These are phyloP conservation scores for Plectosphaerella cucumerina DNA, from an alignment of 2,329 filamentous ascomycete species.

Conservation along the genomic window DNA sequence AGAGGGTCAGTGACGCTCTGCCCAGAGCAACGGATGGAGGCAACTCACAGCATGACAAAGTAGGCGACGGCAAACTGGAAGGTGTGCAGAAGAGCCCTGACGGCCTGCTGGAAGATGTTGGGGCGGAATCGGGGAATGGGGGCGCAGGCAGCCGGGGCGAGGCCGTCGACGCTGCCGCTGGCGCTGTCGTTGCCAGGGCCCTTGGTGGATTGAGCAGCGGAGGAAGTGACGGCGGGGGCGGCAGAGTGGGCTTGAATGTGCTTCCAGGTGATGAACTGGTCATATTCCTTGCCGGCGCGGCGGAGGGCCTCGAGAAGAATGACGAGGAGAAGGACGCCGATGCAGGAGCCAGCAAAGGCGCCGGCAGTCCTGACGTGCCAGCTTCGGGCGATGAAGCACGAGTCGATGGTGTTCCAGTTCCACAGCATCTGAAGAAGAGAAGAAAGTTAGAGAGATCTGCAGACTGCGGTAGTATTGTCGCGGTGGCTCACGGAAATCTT, in stretches of 20 bases:
- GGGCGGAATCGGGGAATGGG: conserved; percentile 44
- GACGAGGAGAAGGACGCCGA: conserved; percentile 72
- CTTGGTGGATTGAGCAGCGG: conserved; percentile 2
- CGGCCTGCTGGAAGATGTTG: conserved; percentile 58
- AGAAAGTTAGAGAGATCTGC: neutral
- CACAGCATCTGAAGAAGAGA: conserved; percentile 61
- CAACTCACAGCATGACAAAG: conserved; percentile 65
- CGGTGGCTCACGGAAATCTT: conserved; percentile 39
- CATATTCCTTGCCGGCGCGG: conserved; percentile 67
- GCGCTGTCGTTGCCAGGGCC: neutral
- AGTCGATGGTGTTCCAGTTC: conserved; percentile 72
- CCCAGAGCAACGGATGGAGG: neutral
- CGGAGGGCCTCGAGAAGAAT: conserved; percentile 69
- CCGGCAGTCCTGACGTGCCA: conserved; percentile 68
- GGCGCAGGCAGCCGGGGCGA: neutral
- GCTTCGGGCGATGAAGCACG: conserved; percentile 64
- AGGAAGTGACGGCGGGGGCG: conserved; percentile 7
- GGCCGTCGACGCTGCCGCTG: conserved; percentile 1
- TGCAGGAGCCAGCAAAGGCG: conserved; percentile 77
- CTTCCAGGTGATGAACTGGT: conserved; percentile 41
- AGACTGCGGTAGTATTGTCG: too few species aligned
- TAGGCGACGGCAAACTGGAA: conserved; percentile 72
- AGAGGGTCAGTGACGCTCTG: conserved; percentile 2
- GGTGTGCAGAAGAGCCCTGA: conserved; percentile 65
- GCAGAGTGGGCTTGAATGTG: conserved; percentile 47